These are phyloP conservation scores for Dittrichia graveolens DNA, from an alignment of 129 eudicot species.

Conservation along the genomic window DNA sequence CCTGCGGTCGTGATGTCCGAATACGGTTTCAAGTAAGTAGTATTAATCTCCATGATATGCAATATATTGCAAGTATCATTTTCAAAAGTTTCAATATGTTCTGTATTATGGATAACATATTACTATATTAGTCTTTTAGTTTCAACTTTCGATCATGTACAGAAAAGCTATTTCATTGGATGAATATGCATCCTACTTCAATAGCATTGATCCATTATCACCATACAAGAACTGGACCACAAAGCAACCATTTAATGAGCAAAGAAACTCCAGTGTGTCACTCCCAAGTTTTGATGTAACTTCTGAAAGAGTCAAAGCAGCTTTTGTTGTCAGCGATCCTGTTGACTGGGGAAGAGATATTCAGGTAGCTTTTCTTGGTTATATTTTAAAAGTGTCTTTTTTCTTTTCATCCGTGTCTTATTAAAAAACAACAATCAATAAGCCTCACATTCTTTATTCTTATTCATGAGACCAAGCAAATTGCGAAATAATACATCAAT, in stretches of 20 bases:
- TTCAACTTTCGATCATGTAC: constrained; percentile 25
- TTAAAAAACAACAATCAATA: background rate
- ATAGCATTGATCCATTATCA: constrained; percentile 62
- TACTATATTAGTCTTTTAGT: constrained; percentile 24
- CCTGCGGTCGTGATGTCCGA: constrained; percentile 73
- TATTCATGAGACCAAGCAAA: background rate
- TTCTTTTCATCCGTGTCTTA: background rate
- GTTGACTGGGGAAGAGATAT: constrained; percentile 81
- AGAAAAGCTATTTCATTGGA: constrained; percentile 62
- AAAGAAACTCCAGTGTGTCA: constrained; percentile 27
- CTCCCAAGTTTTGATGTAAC: constrained; percentile 32
- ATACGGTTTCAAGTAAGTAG: constrained; percentile 66
- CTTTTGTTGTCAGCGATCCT: constrained; percentile 72
- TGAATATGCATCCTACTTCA: constrained; percentile 58
- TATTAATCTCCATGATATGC: constrained; percentile 12
- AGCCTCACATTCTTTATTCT: background rate
- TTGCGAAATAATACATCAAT: too few species aligned
- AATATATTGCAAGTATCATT: background rate
- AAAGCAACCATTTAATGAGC: constrained; percentile 31
- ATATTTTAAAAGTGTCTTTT: background rate
- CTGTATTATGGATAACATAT: constrained; percentile 22
- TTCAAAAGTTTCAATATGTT: background rate
- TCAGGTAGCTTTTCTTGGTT: constrained; percentile 43
- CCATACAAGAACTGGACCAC: constrained; percentile 61
- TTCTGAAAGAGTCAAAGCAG: constrained; percentile 58